phyloP scores from a whole-genome alignment of 2,329 filamentous ascomycete species.

The Alternaria viburni region DNA sequence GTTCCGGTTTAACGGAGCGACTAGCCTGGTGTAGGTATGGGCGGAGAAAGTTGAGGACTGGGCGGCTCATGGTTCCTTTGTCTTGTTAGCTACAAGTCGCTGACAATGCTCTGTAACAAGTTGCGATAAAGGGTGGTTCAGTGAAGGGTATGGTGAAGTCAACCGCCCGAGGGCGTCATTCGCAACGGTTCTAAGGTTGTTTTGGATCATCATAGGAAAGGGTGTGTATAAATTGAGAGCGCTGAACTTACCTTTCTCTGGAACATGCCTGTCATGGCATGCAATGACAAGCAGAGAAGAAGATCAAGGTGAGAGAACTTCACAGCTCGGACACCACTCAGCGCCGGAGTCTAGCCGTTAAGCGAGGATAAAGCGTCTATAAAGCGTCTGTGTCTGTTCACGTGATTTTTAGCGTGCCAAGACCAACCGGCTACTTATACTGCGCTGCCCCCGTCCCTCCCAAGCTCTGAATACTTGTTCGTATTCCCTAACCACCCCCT shows the following conservation, averaged over 20 bases:
- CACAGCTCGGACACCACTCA: neutral
- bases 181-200: conserved; percentile 69
- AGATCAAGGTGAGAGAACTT: conserved; percentile 3
- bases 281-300: conserved; percentile 1
- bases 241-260: conserved; percentile 3
- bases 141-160: conserved; percentile 53
- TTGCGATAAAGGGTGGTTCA: conserved; percentile 30
- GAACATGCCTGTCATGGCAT: conserved; percentile 5
- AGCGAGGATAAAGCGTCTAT: neutral
- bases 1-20: conserved; percentile 48
- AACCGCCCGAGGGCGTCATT: conserved; percentile 64
- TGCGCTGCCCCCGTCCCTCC: too few species aligned
- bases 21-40: conserved; percentile 59
- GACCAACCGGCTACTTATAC: neutral
- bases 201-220: conserved; percentile 40
- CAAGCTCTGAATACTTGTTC: too few species aligned
- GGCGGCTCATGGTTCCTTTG: conserved; percentile 54
- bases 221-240: neutral
- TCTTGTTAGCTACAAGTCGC: conserved; percentile 43
- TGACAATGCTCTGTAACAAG: neutral
- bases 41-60: conserved; percentile 60
- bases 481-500: too few species aligned
- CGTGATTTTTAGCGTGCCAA: neutral
- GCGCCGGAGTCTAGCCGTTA: neutral
- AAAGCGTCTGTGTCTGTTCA: neutral